These are phyloP conservation scores for Daldinia sp. DNA, from an alignment of 2,329 filamentous ascomycete species.

Conservation along the genomic window DNA sequence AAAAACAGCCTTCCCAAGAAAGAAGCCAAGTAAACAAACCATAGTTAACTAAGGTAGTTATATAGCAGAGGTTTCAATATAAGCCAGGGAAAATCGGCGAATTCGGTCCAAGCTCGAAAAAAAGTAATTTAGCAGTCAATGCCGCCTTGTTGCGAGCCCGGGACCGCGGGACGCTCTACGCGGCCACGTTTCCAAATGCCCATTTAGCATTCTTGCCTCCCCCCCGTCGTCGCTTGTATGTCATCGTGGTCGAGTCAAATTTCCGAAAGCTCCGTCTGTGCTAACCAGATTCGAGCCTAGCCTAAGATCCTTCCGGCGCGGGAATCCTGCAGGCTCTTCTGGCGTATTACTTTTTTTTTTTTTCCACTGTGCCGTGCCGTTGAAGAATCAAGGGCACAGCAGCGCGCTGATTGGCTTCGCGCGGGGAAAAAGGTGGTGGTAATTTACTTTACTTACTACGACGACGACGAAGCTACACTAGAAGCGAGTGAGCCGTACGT, in stretches of 20 bases:
- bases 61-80: not conserved
- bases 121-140: not conserved
- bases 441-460: too few relatives aligned
- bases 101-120: not conserved
- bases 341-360: conserved; percentile 1
- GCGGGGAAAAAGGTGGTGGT: not conserved
- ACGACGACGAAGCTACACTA: too few relatives aligned
- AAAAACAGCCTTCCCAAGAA: not conserved
- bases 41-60: not conserved
- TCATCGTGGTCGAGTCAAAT: conserved; percentile 17
- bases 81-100: not conserved
- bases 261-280: conserved; percentile 25
- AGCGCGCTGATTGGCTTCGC: not conserved
- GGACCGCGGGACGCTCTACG: conserved; percentile 16
- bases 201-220: not conserved
- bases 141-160: conserved; percentile 9
- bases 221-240: not conserved
- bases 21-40: not conserved
- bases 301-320: conserved; percentile 14
- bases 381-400: not conserved
- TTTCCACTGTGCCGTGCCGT: too few relatives aligned
- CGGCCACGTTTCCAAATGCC: conserved; percentile 28
- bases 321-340: conserved; percentile 4
- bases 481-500: too few relatives aligned
- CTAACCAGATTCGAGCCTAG: conserved; percentile 14